Percentiles rank a stretch among this genome's conserved stretches.
Evolutionary conservation across 495 filamentous ascomycete species (phyloP).

Genomic region (Bathelium albidoporum): DNA sequence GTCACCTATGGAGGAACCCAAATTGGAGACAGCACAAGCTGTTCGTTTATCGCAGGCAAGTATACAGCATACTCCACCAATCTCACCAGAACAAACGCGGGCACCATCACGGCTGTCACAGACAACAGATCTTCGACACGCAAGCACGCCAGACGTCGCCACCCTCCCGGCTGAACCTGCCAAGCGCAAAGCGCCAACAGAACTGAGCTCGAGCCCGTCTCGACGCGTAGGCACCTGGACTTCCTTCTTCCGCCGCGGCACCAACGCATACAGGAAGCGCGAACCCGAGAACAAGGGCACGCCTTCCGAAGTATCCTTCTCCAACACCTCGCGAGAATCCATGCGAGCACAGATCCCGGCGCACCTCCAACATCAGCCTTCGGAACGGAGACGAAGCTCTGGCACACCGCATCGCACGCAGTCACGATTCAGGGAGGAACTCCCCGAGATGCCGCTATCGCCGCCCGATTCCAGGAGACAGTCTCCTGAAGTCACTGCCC

Average conservation of each 20-base stretch:
- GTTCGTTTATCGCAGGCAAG: conserved; percentile 43
- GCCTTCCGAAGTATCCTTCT: conserved; percentile 46
- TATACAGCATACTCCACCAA: conserved; percentile 35
- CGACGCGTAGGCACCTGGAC: conserved; percentile 42
- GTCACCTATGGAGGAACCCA: conserved; percentile 29
- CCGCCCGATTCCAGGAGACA: conserved; percentile 72
- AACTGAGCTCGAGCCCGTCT: conserved; percentile 7
- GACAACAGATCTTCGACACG: conserved; percentile 17
- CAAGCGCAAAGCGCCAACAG: conserved; percentile 39
- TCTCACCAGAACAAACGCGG: conserved; percentile 44
- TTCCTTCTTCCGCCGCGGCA: conserved; percentile 64
- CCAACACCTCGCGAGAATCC: conserved; percentile 80
- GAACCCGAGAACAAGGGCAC: conserved; percentile 44
- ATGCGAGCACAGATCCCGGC: conserved; percentile 44
- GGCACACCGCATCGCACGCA: conserved; percentile 62
- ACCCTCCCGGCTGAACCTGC: conserved; percentile 27
- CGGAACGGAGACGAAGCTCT: conserved; percentile 29
- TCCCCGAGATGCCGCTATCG: conserved; percentile 73
- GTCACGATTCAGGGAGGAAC: conserved; percentile 88
- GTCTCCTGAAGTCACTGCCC: conserved; percentile 45
- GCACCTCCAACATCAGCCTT: conserved; percentile 24
- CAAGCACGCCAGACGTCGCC: conserved; percentile 38
- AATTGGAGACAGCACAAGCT: conserved; percentile 34
- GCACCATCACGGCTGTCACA: conserved; percentile 44
- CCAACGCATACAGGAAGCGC: conserved; percentile 41